Base-by-base conservation (phyloP, 371 early-diverging fungal genomes). In the Mortierella sp. region DNA sequence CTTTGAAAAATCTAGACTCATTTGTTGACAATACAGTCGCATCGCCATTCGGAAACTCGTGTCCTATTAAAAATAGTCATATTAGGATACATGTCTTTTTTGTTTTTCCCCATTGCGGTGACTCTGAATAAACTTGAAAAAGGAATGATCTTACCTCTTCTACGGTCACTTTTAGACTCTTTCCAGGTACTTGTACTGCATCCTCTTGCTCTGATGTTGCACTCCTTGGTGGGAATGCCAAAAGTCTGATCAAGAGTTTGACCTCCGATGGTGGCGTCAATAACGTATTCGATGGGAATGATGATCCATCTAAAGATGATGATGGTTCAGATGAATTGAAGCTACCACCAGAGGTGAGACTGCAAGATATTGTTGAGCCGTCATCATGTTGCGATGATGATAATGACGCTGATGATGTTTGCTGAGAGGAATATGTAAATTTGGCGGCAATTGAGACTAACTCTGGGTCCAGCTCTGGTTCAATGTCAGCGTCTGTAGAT, bases 381-480 rank as follows among this genome's bases (percentile, higher is more conserved):
- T 26, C 28, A 61, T 61, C 37, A 16, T 26, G 32, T 61, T 61
- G 62, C 10, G 68, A 51, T 8, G n/a, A 28, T 11, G 45, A 10
- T 30, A 22, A 54, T 11, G 64, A 68, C 0, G n/a, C 6, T 51
- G 52, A 52, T 30, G 51, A 40, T 24, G 39, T 26, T 20, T 70
- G 67, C 22, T 51, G 49, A 24, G 64, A 59, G 2, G 26, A 12
- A 1, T 68, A 63, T 10, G 35, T 69, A 40, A 79, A 24, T 14
- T 74, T 73, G 24, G 79, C 79, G 1, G 75, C 75, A 22, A 80
- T 80, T 8, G 72, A 75, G 5, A 45, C 66, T 35, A 80, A 47
- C 20, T 80, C 81, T 45, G 81, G 81, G 55, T 80, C 81, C 22
- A 80, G 70, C 18, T 74, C 79, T 24, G 54, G 20, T 14, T 73